Percentiles rank a stretch among this genome's conserved stretches.
phyloP scores from a whole-genome alignment of 192 early-diverging fungal species.

The Rhizophagus prolifer region DNA sequence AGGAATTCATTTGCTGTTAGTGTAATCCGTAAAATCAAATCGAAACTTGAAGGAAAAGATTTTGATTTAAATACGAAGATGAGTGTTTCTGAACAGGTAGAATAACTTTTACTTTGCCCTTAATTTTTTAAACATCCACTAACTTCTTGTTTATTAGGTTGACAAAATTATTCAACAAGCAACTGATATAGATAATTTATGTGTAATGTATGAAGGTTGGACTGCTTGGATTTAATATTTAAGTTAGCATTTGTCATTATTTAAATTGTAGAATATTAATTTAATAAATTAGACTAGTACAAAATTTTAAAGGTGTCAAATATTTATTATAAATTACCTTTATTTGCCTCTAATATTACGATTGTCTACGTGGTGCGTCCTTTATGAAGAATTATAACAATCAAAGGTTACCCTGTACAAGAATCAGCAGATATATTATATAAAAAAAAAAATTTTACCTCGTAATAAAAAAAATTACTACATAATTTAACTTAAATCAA shows the following conservation, averaged over 20 bases:
- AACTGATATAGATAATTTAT: conserved; percentile 61
- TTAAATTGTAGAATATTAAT: too few relatives aligned
- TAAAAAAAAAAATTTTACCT: too few relatives aligned
- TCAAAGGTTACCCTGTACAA: too few relatives aligned
- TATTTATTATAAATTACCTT: too few relatives aligned
- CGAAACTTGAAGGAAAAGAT: conserved; percentile 70
- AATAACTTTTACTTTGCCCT: not conserved
- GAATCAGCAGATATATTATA: too few relatives aligned
- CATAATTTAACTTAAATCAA: not conserved
- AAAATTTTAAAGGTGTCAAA: too few relatives aligned
- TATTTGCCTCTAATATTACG: too few relatives aligned
- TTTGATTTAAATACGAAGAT: conserved; percentile 48
- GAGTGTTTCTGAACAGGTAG: conserved; percentile 64
- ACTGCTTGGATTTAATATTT: conserved; percentile 74
- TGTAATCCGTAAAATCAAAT: conserved; percentile 60
- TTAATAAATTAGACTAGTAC: too few relatives aligned
- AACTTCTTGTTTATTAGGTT: conserved; percentile 40
- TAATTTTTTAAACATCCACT: not conserved
- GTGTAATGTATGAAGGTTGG: conserved; percentile 89
- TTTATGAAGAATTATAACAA: too few relatives aligned
- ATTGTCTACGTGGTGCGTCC: too few relatives aligned
- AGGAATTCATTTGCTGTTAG: conserved; percentile 62
- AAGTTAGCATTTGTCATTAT: not conserved
- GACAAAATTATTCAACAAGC: conserved; percentile 68
- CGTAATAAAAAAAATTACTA: not conserved